Percentiles rank a stretch among this genome's conserved stretches.
Evolutionary conservation across 2,329 filamentous ascomycete species (phyloP).

Genomic region (Tolypocladium tropicale): DNA sequence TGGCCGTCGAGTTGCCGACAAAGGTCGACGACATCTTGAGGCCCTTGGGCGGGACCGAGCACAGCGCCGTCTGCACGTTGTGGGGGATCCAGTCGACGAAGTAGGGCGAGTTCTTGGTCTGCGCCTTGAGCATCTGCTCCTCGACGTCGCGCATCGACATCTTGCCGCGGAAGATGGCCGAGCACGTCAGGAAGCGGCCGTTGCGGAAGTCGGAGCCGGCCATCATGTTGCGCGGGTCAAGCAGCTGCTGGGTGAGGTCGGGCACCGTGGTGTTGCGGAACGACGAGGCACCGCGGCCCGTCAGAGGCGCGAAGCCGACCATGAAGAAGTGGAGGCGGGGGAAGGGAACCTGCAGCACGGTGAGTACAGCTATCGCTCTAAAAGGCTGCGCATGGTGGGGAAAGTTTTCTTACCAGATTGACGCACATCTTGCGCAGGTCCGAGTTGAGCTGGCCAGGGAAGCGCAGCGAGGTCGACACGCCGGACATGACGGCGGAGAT

Average conservation of each 20-base stretch:
- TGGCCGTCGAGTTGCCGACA: constrained; percentile 97
- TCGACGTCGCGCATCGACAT: constrained; percentile 99
- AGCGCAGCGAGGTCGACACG: constrained; percentile 96
- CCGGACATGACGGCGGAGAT: constrained; percentile 99
- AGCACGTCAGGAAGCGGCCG: constrained; percentile 98
- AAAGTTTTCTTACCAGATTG: constrained; percentile 67
- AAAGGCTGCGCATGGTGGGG: too few species aligned
- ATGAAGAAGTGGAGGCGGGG: constrained; percentile 99
- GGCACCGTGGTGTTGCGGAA: constrained; percentile 98
- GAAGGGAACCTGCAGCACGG: constrained; percentile 58
- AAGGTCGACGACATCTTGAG: constrained; percentile 99
- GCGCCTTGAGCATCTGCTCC: constrained; percentile 99
- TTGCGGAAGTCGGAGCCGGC: constrained; percentile 99
- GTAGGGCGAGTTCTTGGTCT: constrained; percentile 99
- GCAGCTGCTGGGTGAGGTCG: constrained; percentile 99
- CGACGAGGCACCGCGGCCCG: constrained; percentile 71
- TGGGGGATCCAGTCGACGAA: constrained; percentile 99
- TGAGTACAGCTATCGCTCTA: too few species aligned
- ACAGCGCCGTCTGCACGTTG: constrained; percentile 99
- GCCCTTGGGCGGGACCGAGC: constrained; percentile 94
- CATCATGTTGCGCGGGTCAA: constrained; percentile 99
- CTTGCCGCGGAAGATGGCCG: constrained; percentile 98
- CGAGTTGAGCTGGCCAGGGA: constrained; percentile 99
- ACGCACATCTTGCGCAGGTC: constrained; percentile 98
- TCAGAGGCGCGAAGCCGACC: constrained; percentile 98